Percentiles rank a stretch among this genome's conserved stretches.
phyloP scores from a whole-genome alignment of 768 basidiomycete genomes.

The Agrocybe praecox region DNA sequence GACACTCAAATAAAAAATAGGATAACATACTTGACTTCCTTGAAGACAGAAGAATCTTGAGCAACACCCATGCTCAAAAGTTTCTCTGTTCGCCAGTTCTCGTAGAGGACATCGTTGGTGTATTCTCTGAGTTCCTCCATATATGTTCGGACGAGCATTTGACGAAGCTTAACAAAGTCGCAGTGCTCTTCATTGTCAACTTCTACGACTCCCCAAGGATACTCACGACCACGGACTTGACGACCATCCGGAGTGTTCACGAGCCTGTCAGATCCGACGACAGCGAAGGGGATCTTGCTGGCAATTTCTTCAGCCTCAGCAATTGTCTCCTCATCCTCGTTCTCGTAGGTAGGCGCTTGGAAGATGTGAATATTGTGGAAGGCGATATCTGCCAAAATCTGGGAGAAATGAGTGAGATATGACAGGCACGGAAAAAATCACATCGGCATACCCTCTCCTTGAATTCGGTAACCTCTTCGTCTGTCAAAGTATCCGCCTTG shows the following conservation, averaged over 20 bases:
- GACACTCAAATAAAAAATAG: neutral
- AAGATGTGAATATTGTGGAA: constrained; percentile 98
- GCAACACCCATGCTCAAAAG: constrained; percentile 96
- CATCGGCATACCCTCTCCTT: constrained; percentile 75
- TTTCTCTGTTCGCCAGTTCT: constrained; percentile 98
- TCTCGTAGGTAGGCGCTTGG: constrained; percentile 96
- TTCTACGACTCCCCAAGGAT: constrained; percentile 99
- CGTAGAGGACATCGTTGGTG: constrained; percentile 94
- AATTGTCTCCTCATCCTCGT: constrained; percentile 97
- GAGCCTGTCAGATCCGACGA: constrained; percentile 90
- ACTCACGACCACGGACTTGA: constrained; percentile 90
- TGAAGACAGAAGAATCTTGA: constrained; percentile 97
- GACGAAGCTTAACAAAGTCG: constrained; percentile 98
- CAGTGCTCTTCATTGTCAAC: constrained; percentile 99
- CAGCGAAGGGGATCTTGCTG: constrained; percentile 97
- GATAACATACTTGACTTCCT: constrained; percentile 91
- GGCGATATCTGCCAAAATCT: constrained; percentile 93
- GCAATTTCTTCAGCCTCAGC: constrained; percentile 98
- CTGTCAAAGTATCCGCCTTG: constrained; percentile 96
- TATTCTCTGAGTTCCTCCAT: constrained; percentile 99
- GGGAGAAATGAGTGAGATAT: constrained; percentile 6
- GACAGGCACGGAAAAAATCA: neutral
- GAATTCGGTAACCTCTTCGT: constrained; percentile 92
- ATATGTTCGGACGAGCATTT: constrained; percentile 98
- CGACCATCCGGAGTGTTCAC: constrained; percentile 88